Base-by-base conservation (phyloP, 768 basidiomycete species). In the Mycena sanguinolenta region DNA sequence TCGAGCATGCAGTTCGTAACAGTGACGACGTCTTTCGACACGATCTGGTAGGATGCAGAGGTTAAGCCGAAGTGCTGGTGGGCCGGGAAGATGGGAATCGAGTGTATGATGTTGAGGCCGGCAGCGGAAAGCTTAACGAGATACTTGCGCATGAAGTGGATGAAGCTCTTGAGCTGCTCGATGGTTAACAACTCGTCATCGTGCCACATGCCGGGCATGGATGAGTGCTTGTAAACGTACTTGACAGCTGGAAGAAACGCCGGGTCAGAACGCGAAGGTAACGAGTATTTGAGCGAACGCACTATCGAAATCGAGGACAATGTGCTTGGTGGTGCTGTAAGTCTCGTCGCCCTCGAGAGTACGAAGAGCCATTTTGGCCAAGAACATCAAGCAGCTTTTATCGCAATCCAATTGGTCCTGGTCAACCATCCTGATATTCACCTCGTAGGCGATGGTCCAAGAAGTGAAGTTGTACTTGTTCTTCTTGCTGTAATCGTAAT, bases 41-140 rank as follows among this genome's bases (percentile, higher is more conserved):
- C 44, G 21, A 70, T 27, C 49, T 70, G 63, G 57, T 34, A 70
- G 19, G 69, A 65, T 25, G 57, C 57, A 13, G 69, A 46, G 54
- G 63, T 70, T 17, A 70, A 32, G 34, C 38, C 52, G 54, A 63
- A 55, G 5, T 34, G 36, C 21, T 57, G 54, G 36, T 25, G 42
- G 32, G 21, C 21, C 44, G 60, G 53, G 62, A 64, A 58, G 42
- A 70, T 53, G 14, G 63, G 63, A 9, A 28, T 64, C 25, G 69
- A 70, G 59, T 70, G 69, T 32, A 70, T 65, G 39, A 70, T 59
- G 50, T 65, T 61, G 58, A 59, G 57, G 27, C 69, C 69, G 17
- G 25, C 7, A 2, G 2, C 21, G 14, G 55, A 53, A 17, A 70
- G 57, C 1, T 58, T 4, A 9, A 19, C 21, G 60, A 70, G 60